Evolutionary conservation across 2,329 filamentous ascomycete species (phyloP), one percentile per base, ranked within the genome.

Genomic region (Rhynchosporium secalis): DNA sequence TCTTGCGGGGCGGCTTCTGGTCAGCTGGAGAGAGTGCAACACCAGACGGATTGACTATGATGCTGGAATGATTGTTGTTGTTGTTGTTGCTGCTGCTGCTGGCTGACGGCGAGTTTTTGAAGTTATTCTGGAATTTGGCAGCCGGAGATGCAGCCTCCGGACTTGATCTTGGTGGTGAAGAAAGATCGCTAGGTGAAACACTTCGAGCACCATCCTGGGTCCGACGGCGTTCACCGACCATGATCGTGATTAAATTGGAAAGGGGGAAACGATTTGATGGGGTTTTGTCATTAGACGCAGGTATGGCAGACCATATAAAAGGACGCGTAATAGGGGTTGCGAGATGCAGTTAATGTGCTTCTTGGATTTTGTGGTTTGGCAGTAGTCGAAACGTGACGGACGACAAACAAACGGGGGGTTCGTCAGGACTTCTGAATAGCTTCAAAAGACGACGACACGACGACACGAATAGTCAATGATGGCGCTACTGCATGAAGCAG

Each of bases 111-210:
- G 48, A 36, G 63, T 36, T 48, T 13, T 33, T 48, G 45, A 9
- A 45, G 46, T 71, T 69, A 46, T 63, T 64, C 26, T 62, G 45
- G 54, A 68, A 69, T 72, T 72, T 68, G 72, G 74, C 62, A 72
- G 76, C 61, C 13, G 80, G 79, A 31, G 81, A 82, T 52, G 74
- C 76, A 41, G 80, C 77, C 62, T 83, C 80, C 36, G 81, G 82
- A 48, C 81, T 76, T 8, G 79, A 78, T 64, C 77, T 79, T 26
- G 81, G 81, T 20, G 81, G 80, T 49, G 81, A 83, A 7, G 81
- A 83, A 52, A 83, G 77, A 57, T 80, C 77, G 75, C 62, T 80
- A 15, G 64, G 66, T 56, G 68, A 67, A 51, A 56, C 59, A 60
- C 52, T 56, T 63, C 66, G 61, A 59, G 64, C 49, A 40, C 58